phyloP scores from a whole-genome alignment of 148 eudicot genomes.

The Fagopyrum esculentum region DNA sequence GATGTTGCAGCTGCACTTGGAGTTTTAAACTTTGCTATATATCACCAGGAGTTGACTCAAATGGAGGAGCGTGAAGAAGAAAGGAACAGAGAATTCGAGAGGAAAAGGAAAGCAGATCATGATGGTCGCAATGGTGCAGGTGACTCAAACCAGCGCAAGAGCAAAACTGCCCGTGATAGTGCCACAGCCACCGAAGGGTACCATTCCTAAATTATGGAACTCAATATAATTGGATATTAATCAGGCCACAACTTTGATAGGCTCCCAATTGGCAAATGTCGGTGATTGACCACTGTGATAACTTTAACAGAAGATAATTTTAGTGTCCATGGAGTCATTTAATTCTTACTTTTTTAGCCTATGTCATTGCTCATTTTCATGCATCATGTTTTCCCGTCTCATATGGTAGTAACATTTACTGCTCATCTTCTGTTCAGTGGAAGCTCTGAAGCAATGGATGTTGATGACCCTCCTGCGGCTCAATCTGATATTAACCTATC shows the following conservation, averaged over 20 bases:
- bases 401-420: background rate
- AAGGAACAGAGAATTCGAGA: slow-evolving; percentile 58
- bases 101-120: slow-evolving; percentile 57
- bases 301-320: background rate
- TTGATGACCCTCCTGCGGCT: slow-evolving; percentile 62
- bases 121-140: slow-evolving; percentile 33
- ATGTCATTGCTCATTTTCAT: background rate
- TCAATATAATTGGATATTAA: background rate
- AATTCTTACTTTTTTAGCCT: background rate
- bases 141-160: slow-evolving; percentile 20
- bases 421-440: slow-evolving; percentile 18
- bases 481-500: slow-evolving; percentile 33
- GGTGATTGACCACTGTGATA: background rate
- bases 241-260: background rate
- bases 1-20: slow-evolving; percentile 96
- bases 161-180: slow-evolving; percentile 22
- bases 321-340: background rate
- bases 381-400: background rate
- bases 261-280: background rate
- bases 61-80: slow-evolving; percentile 95
- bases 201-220: background rate
- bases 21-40: slow-evolving; percentile 93
- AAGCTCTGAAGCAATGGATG: slow-evolving; percentile 63
- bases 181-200: slow-evolving; percentile 49
- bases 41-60: slow-evolving; percentile 90